Base-by-base conservation (phyloP, 106 monocot genomes). In the Allium cepa region DNA sequence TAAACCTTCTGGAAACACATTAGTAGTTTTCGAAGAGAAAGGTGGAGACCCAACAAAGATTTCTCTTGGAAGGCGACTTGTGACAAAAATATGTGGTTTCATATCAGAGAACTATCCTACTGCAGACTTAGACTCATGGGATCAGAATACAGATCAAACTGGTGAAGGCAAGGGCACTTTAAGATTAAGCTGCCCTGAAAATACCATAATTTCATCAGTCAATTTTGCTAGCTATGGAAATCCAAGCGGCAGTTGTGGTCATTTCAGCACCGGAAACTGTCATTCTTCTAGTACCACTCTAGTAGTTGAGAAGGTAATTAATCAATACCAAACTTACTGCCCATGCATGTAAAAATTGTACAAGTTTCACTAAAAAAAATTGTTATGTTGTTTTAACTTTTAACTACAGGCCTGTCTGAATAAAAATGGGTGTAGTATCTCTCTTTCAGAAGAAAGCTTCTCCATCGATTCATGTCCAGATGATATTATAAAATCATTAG, bases 31-130 rank as follows among this genome's bases (percentile, higher is more conserved):
- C 71, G 97, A 99, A 83, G 97, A 99, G 62, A 85, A 83, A 75
- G 97, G 97, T 47, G 97, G 92, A n/a, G 92, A 99, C 76, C 97
- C 97, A 10, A 81, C 85, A 13, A 82, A 81, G 83, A 90, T 99
- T 56, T 77, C 78, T 47, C 85, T 99, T 64, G 67, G 77, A 57
- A 89, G 81, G 69, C 78, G 97, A 46, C 82, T 47, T 46, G 76
- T 82, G 17, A 87, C 79, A 47, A 57, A 47, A 7, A 9, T 92
- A 12, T 88, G 92, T 66, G 75, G 82, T 50, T 82, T 82, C 50
- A 28, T 88, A 60, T 79, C 78, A 11, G 88, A 91, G 69, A 76
- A 88, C 60, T 77, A 80, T 63, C 88, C 88, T 62, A 77, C 76
- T 2, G 62, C 74, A 13, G 64, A 82, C 50, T 68, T 92, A 58